Evolutionary conservation across 306 rosid genomes (phyloP).

Genomic region (Quercus gilva): DNA sequence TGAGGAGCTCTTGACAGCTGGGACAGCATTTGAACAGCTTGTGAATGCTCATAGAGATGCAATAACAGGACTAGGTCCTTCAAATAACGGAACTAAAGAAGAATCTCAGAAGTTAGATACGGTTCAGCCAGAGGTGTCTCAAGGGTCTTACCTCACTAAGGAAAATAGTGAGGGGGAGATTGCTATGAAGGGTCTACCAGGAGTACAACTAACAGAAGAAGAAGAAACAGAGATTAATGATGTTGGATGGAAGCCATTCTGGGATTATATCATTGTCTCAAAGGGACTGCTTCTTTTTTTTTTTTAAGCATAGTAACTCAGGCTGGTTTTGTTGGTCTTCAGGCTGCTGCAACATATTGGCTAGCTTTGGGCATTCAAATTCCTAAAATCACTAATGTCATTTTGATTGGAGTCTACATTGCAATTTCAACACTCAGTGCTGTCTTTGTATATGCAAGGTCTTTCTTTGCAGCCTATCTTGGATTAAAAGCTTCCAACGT

Average conservation of each 20-base stretch:
- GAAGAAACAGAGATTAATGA: constrained; percentile 71
- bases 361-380: constrained; percentile 62
- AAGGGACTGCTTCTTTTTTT: constrained; percentile 43
- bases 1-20: constrained; percentile 56
- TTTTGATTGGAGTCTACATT: constrained; percentile 57
- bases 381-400: constrained; percentile 42
- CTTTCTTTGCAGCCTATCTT: constrained; percentile 35
- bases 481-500: constrained; percentile 78
- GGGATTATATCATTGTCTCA: constrained; percentile 57
- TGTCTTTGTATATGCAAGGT: constrained; percentile 38
- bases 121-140: constrained; percentile 21
- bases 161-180: constrained; percentile 35
- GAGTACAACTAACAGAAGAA: constrained; percentile 61
- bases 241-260: constrained; percentile 63
- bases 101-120: constrained; percentile 17
- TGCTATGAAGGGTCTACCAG: constrained; percentile 26
- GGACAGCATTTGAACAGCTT: constrained; percentile 75
- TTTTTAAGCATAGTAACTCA: constrained; percentile 23
- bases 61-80: constrained; percentile 32
- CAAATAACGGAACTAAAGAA: constrained; percentile 23
- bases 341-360: constrained; percentile 63
- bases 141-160: constrained; percentile 17
- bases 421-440: constrained; percentile 48
- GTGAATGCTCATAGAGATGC: constrained; percentile 77
- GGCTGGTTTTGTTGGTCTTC: constrained; percentile 40